Base-by-base conservation (phyloP, 2,329 filamentous ascomycete genomes). In the Knufia petricola region DNA sequence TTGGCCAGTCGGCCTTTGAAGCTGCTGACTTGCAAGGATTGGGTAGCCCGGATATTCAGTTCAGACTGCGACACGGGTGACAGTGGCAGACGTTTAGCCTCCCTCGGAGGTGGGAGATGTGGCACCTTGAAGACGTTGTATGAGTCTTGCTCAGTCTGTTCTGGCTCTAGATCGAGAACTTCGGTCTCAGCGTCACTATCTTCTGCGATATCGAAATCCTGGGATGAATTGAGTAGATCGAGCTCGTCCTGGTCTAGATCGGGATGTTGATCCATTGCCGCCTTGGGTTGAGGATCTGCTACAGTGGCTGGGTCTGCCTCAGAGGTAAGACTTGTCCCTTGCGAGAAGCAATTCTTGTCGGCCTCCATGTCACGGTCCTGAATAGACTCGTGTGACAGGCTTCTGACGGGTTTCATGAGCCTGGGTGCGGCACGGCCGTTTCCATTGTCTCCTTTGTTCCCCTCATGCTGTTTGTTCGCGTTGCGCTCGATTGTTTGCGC, bases 61-160 rank as follows among this genome's bases (percentile, higher is more conserved):
- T 47, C 44, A 23, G 44, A 47, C 34, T 39, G 19, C 20, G 44
- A 38, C 23, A 47, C 21, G n/a, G 44, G 44, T 8, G 44, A 47
- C 23, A 47, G 34, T 9, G 44, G 44, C 28, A 30, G 44, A 3
- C 32, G 44, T 47, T 47, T 24, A 7, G 32, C 3, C 21, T 30
- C 9, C 3, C n/a, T n/a, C n/a, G n/a, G n/a, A n/a, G n/a, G n/a
- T n/a, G 44, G 44, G 4, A 39, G 44, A 24, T 17, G 30, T 17
- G 44, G 44, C 17, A 39, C 44, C 32, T 39, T 39, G 23, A 38
- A 38, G 10, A 15, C 21, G 17, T 31, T 15, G 17, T 17, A 8
- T 8, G 17, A 3, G 26, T 38, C 32, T 21, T 47, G 31, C 23
- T 26, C 9, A 4, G 8, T 20, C 20, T 44, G 41, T 9, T 32